These are phyloP conservation scores for Drechslerella stenobrocha DNA, from an alignment of 2,329 filamentous ascomycete genomes.

Conservation along the genomic window DNA sequence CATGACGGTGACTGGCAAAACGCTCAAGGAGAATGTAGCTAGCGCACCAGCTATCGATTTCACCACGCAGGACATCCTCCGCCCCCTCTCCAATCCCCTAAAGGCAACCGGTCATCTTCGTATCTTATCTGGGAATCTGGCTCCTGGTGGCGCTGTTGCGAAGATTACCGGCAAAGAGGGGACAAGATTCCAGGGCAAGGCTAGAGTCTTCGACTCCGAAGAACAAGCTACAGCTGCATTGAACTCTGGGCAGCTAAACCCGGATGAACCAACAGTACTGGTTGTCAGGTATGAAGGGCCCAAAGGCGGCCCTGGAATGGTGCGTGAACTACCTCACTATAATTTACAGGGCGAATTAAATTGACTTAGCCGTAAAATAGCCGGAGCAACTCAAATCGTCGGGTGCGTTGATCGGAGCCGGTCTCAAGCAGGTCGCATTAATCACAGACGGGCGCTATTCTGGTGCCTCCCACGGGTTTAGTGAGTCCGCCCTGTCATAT, in stretches of 20 bases:
- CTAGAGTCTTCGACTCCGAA: conserved; percentile 85
- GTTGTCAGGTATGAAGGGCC: conserved; percentile 93
- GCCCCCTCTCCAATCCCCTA: conserved; percentile 77
- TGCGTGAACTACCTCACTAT: conserved; percentile 43
- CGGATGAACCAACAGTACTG: conserved; percentile 79
- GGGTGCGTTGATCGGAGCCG: conserved; percentile 90
- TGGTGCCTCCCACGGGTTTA: conserved; percentile 76
- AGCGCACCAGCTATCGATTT: conserved; percentile 72
- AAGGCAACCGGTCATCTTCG: conserved; percentile 85
- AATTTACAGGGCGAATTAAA: conserved; percentile 15
- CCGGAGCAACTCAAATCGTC: conserved; percentile 88
- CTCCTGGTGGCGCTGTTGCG: conserved; percentile 84
- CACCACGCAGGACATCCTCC: conserved; percentile 73
- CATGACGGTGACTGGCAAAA: conserved; percentile 80
- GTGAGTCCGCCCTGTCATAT: conserved; percentile 15
- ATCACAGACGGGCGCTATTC: conserved; percentile 91
- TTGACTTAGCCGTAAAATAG: conserved; percentile 35
- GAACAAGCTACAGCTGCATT: conserved; percentile 75
- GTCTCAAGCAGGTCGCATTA: conserved; percentile 73
- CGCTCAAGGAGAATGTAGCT: conserved; percentile 77
- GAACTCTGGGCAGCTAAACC: conserved; percentile 69
- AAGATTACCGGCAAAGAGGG: conserved; percentile 98
- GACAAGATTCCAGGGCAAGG: conserved; percentile 75
- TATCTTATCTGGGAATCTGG: conserved; percentile 82
- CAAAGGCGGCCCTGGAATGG: conserved; percentile 89